Conservation (phyloP, 2,329 filamentous ascomycete species). For the Aspergillus nomiae region DNA sequence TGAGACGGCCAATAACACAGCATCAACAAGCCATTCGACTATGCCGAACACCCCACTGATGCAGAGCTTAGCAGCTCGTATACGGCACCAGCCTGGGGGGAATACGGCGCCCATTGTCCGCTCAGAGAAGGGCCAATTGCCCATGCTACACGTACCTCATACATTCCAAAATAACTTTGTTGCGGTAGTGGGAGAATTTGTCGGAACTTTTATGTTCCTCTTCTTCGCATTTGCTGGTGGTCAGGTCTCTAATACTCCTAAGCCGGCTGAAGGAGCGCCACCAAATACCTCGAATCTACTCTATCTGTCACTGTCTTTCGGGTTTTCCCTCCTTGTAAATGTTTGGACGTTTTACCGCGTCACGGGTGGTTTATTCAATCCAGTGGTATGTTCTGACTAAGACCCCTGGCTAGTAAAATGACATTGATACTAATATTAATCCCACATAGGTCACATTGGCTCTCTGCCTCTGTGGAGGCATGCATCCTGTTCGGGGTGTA, state of each 20-base stretch:
- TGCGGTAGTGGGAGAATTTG: slow-evolving; percentile 52
- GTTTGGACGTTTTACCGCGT: slow-evolving; percentile 59
- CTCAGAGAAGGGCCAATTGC: slow-evolving; percentile 24
- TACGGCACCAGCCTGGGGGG: not conserved
- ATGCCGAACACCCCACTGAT: not conserved
- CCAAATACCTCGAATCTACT: slow-evolving; percentile 41
- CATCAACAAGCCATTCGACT: not conserved
- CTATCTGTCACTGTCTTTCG: slow-evolving; percentile 49
- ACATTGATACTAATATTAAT: not conserved
- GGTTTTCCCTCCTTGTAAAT: slow-evolving; percentile 53
- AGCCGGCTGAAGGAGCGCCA: slow-evolving; percentile 31
- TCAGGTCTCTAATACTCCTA: slow-evolving; percentile 48
- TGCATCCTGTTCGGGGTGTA: slow-evolving; percentile 54
- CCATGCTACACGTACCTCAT: slow-evolving; percentile 38
- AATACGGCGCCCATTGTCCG: not conserved
- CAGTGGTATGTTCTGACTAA: slow-evolving; percentile 36
- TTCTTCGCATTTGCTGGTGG: slow-evolving; percentile 52
- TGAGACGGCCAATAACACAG: not conserved
- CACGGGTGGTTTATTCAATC: slow-evolving; percentile 56
- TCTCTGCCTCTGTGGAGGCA: slow-evolving; percentile 59
- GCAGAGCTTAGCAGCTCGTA: not conserved
- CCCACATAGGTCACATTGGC: slow-evolving; percentile 55
- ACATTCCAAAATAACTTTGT: slow-evolving; percentile 49
- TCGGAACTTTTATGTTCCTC: slow-evolving; percentile 56
- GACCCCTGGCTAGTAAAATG: not conserved